Evolutionary conservation across 176 grass and related monocot species (phyloP).

Genomic region (Olyra latifolia): DNA sequence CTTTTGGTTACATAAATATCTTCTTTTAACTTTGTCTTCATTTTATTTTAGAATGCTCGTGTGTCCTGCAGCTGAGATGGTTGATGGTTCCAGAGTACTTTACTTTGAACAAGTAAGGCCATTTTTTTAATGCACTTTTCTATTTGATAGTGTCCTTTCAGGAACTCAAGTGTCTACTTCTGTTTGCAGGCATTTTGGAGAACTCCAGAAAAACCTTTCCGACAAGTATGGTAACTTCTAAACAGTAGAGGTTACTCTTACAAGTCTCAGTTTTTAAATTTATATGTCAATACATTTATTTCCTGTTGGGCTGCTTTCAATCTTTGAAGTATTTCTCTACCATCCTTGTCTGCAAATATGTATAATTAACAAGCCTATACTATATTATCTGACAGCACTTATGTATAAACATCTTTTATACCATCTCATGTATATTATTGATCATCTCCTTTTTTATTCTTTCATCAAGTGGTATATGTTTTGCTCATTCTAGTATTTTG

Average conservation of each 20-base stretch:
- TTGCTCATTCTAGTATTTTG: conserved; percentile 10
- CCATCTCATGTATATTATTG: too few relatives aligned
- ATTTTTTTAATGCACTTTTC: conserved; percentile 14
- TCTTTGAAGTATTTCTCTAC: neutral
- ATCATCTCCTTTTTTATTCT: neutral
- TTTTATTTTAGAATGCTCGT: conserved; percentile 66
- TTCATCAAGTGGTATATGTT: neutral
- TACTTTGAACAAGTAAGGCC: conserved; percentile 86
- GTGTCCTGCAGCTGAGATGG: conserved; percentile 95
- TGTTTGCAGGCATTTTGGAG: conserved; percentile 92
- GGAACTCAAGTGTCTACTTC: conserved; percentile 14
- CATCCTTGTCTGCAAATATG: neutral
- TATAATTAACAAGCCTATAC: conserved; percentile 16
- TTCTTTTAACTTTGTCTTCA: conserved; percentile 5
- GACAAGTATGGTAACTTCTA: conserved; percentile 82
- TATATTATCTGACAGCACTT: neutral
- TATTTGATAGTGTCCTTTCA: conserved; percentile 5
- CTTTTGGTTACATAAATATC: conserved; percentile 1
- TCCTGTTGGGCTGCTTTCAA: neutral
- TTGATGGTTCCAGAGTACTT: conserved; percentile 93
- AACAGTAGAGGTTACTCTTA: conserved; percentile 20
- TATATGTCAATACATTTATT: conserved; percentile 7
- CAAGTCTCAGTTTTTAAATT: conserved; percentile 4
- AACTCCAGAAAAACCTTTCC: conserved; percentile 95
- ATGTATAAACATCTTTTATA: too few relatives aligned